Conservation (phyloP, 208 protist genomes). For the Acanthamoeba culbertsoni region DNA sequence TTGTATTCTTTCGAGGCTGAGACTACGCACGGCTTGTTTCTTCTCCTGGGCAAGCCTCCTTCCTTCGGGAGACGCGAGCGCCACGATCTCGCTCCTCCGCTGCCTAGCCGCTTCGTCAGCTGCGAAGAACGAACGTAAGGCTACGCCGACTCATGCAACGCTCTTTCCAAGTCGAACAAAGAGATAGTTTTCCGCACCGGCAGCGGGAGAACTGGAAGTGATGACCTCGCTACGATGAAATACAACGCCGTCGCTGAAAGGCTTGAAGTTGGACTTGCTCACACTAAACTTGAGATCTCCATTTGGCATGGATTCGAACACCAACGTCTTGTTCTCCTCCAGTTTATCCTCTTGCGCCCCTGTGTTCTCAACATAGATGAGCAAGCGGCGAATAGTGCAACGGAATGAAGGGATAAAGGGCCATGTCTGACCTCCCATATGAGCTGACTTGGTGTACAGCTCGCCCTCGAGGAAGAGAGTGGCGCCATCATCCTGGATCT, state of each 20-base stretch:
- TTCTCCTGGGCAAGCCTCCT: background rate
- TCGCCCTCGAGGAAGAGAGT: background rate
- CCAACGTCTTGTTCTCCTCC: background rate
- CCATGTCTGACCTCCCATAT: background rate
- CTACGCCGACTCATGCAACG: too few species aligned
- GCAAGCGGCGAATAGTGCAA: too few species aligned
- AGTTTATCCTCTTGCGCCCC: background rate
- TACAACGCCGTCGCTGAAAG: background rate
- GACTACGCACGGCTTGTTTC: background rate
- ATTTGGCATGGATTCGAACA: background rate
- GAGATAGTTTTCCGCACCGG: too few species aligned
- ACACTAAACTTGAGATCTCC: conserved; percentile 41
- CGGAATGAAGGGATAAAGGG: too few species aligned
- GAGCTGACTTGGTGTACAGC: background rate
- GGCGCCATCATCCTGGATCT: background rate
- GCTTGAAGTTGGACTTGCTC: conserved; percentile 15
- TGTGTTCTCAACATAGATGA: background rate
- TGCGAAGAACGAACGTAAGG: too few species aligned
- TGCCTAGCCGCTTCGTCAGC: background rate
- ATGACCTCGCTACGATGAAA: background rate
- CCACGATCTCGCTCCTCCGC: background rate
- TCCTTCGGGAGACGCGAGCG: background rate
- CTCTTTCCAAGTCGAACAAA: too few species aligned
- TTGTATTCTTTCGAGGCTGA: conserved; percentile 1
- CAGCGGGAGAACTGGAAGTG: background rate